phyloP scores from a whole-genome alignment of 192 early-diverging fungal species.

The Coemansia sp. region DNA sequence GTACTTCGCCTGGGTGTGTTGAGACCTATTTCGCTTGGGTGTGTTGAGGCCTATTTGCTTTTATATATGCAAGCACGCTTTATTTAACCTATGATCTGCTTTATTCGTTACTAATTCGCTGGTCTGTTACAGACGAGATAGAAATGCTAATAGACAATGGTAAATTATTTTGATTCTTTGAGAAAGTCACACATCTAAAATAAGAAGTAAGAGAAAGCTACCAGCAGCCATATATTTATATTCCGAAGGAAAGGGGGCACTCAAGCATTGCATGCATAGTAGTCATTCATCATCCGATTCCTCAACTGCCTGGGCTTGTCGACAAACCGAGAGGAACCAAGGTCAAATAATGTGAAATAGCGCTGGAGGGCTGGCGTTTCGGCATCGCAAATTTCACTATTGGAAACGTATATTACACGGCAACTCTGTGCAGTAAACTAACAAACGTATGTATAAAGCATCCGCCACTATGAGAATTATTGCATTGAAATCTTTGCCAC shows the following conservation, averaged over 20 bases:
- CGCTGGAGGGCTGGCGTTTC: not conserved
- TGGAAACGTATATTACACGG: not conserved
- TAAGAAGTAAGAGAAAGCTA: not conserved
- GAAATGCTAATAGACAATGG: not conserved
- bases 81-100: not conserved
- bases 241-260: not conserved
- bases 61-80: not conserved
- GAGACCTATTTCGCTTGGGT: not conserved
- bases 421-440: not conserved
- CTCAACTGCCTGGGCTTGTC: not conserved
- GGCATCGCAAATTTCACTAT: not conserved
- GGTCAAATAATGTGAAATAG: not conserved
- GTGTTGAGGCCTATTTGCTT: not conserved
- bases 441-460: not conserved
- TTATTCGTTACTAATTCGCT: not conserved
- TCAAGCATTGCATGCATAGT: not conserved
- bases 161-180: not conserved
- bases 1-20: not conserved
- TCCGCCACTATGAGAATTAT: slow-evolving; percentile 4
- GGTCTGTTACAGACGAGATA: not conserved
- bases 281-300: not conserved
- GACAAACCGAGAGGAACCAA: not conserved
- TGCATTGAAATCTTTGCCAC: slow-evolving; percentile 10
- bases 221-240: slow-evolving; percentile 8
- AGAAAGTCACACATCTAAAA: not conserved